Conservation (phyloP, 768 basidiomycete species). For the Leccinum sublutescens region DNA sequence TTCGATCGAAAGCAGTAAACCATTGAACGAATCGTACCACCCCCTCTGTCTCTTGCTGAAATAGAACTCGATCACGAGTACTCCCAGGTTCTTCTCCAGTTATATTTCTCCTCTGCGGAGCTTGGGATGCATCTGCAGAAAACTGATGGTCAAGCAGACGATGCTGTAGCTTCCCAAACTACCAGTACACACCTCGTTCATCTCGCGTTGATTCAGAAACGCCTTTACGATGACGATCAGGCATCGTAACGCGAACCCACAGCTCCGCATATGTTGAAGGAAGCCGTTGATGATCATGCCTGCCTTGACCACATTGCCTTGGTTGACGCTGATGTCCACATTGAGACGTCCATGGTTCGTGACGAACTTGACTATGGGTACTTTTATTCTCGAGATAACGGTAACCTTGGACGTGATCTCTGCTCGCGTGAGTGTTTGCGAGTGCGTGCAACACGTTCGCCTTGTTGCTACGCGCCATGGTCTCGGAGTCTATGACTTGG, state of each 20-base stretch:
- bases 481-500: constrained; percentile 78
- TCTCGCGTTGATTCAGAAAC: constrained; percentile 82
- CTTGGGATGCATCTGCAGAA: constrained; percentile 97
- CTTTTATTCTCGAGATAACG: constrained; percentile 90
- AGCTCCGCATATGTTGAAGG: constrained; percentile 55
- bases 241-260: constrained; percentile 68
- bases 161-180: constrained; percentile 94
- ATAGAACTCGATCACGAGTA: constrained; percentile 30
- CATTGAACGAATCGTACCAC: constrained; percentile 66
- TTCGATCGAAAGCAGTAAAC: constrained; percentile 75
- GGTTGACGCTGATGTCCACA: constrained; percentile 94
- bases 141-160: constrained; percentile 89
- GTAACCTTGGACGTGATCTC: constrained; percentile 78
- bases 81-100: too few species aligned
- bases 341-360: constrained; percentile 77
- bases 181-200: constrained; percentile 99
- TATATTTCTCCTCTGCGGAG: constrained; percentile 79
- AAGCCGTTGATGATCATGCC: constrained; percentile 81
- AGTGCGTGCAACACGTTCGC: constrained; percentile 70
- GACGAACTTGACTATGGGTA: constrained; percentile 95
- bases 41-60: constrained; percentile 79
- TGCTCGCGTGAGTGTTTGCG: constrained; percentile 67
- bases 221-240: constrained; percentile 89
- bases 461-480: constrained; percentile 72
- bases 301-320: constrained; percentile 78